Evolutionary conservation across 768 basidiomycete genomes (phyloP), one percentile per base, ranked within the genome.

Genomic region (Leccinellum albellum): DNA sequence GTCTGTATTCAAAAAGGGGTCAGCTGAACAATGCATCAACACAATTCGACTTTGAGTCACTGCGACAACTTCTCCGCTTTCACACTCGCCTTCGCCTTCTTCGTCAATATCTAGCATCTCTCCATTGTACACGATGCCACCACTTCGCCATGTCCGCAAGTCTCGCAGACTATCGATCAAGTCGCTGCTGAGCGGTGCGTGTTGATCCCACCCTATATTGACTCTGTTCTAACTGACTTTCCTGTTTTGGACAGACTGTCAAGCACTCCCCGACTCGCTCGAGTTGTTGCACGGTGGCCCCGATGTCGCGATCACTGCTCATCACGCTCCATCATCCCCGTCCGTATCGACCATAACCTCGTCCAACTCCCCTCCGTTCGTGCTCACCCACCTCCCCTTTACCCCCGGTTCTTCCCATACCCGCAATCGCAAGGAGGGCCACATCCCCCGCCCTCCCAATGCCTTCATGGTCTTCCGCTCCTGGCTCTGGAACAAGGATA

Each of bases 381-480:
- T 66, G 29, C 10, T 61, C 52, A 70, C 70, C 8, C 68, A 73
- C 51, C 62, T 69, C 47, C 61, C 66, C 3, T 66, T 68, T 51
- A 28, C 61, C 2, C 68, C 68, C 21, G 72, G 73, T 29, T 69
- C 74, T n/a, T 75, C 79, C 8, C 79, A 79, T 54, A 70, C 69
- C 0, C 75, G 76, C 55, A 76, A 73, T 61, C 73, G 71, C 65
- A 72, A 68, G 65, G 72, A 66, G 10, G 77, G 76, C 33, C 85
- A 85, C 66, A 81, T 92, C 35, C 85, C 84, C 31, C 85, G 91
- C 14, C 92, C 92, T 2, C 80, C 88, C 54, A 95, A 94, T 66
- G 87, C 91, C 10, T 95, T 93, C 78, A 91, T 93, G 73, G 75
- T 92, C 58, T 93, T 83, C 69, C 85, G 91, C 40, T 89, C 85